Percentiles rank a stretch among this genome's conserved stretches.
phyloP scores from a whole-genome alignment of 2,329 filamentous ascomycete genomes.

The Tolypocladium paradoxum region DNA sequence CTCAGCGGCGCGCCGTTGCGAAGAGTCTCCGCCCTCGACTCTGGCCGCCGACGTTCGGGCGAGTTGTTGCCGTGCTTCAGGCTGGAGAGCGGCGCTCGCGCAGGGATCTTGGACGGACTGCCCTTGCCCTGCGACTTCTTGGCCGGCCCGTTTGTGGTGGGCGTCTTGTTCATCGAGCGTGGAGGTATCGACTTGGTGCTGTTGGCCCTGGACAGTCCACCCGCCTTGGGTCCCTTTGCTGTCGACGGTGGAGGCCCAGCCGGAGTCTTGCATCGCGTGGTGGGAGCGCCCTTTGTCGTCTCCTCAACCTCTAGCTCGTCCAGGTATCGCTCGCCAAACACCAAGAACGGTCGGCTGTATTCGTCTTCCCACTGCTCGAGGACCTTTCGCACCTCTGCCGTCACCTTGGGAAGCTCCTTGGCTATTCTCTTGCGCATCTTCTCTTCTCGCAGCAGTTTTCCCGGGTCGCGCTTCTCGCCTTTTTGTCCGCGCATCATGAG shows the following conservation, averaged over 20 bases:
- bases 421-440: constrained; percentile 97
- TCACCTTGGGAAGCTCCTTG: constrained; percentile 89
- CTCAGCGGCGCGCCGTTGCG: constrained; percentile 46
- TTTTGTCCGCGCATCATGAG: constrained; percentile 86
- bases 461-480: constrained; percentile 88
- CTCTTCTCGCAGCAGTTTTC: constrained; percentile 86
- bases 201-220: constrained; percentile 12
- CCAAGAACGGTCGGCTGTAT: constrained; percentile 84
- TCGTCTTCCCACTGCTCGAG: constrained; percentile 88
- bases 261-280: constrained; percentile 60
- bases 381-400: constrained; percentile 69
- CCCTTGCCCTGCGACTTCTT: constrained; percentile 20
- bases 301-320: constrained; percentile 65
- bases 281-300: constrained; percentile 41
- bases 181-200: constrained; percentile 23
- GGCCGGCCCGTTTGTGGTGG: constrained; percentile 25
- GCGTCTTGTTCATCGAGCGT: constrained; percentile 41
- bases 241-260: constrained; percentile 44
- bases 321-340: constrained; percentile 84
- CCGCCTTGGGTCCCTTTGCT: constrained; percentile 25
- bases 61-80: constrained; percentile 68
- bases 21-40: constrained; percentile 33
- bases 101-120: constrained; percentile 48
- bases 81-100: constrained; percentile 57
- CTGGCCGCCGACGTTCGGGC: constrained; percentile 54